phyloP scores from a whole-genome alignment of 2,329 filamentous ascomycete genomes.

The Orbilia ellipsospora region DNA sequence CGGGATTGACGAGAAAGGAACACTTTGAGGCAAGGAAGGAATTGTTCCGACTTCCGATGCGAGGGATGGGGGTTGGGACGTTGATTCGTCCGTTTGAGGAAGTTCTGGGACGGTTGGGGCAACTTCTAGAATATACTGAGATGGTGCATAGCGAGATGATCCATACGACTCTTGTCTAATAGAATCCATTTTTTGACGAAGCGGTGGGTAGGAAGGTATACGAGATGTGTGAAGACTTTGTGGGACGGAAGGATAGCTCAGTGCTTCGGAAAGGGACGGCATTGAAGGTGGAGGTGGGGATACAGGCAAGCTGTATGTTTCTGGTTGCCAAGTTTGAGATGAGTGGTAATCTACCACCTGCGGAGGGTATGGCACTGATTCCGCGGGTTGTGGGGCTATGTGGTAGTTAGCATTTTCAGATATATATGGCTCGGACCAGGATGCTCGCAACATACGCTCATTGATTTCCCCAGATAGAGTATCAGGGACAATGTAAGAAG shows the following conservation, averaged over 20 bases:
- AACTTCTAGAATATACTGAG: constrained; percentile 2
- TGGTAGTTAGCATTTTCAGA: neutral
- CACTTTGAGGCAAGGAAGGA: constrained; percentile 41
- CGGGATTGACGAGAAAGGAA: constrained; percentile 25
- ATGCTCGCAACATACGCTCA: no score
- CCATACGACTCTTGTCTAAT: constrained; percentile 10
- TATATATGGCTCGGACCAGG: neutral
- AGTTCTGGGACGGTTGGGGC: neutral
- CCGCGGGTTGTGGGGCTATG: neutral
- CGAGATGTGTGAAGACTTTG: constrained; percentile 27
- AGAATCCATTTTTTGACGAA: neutral
- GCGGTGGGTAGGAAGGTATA: constrained; percentile 10
- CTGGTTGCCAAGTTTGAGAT: constrained; percentile 15
- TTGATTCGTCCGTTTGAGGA: constrained; percentile 16
- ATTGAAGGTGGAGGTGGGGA: constrained; percentile 46
- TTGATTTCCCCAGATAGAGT: neutral
- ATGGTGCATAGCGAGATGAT: constrained; percentile 17
- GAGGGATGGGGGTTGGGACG: constrained; percentile 24
- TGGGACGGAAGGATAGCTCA: constrained; percentile 36
- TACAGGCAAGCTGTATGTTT: constrained; percentile 27
- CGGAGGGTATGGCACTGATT: neutral
- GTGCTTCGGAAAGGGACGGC: constrained; percentile 35
- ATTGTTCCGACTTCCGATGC: constrained; percentile 34
- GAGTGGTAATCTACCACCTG: neutral
- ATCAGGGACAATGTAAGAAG: constrained; percentile 6